Conservation (phyloP, 352 stramenopile species). For the Pythium sukuiense region DNA sequence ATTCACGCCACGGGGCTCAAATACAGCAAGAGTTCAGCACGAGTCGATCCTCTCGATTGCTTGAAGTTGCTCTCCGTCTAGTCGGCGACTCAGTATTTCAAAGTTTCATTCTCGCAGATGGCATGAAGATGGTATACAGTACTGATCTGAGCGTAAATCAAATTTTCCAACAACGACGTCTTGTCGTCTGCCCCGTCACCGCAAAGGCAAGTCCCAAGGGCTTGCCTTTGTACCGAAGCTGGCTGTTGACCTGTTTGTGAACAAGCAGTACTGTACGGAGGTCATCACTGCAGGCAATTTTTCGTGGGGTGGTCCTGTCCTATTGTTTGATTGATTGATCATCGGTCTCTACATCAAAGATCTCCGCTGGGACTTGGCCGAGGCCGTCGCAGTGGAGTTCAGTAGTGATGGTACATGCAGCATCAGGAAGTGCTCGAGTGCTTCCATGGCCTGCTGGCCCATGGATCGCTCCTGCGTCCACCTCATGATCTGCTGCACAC, state of each 20-base stretch:
- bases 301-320: neutral
- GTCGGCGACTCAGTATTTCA: neutral
- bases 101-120: neutral
- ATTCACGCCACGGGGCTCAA: neutral
- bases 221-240: too few relatives aligned
- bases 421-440: conserved; percentile 53
- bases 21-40: neutral
- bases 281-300: neutral
- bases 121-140: neutral
- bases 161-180: neutral
- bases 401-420: conserved; percentile 7
- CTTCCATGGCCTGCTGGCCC: conserved; percentile 30
- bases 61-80: neutral
- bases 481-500: conserved; percentile 48
- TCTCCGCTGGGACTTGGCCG: neutral
- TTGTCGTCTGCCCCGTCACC: neutral
- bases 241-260: too few relatives aligned
- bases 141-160: neutral
- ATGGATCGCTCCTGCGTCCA: conserved; percentile 41
- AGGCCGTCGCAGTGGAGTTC: neutral
- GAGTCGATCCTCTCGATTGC: neutral
- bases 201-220: too few relatives aligned
- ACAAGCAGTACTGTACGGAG: too few relatives aligned
- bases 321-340: neutral
- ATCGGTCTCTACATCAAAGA: neutral